Evolutionary conservation across 2,329 filamentous ascomycete species (phyloP).

Genomic region (Pseudocercospora fuligena): DNA sequence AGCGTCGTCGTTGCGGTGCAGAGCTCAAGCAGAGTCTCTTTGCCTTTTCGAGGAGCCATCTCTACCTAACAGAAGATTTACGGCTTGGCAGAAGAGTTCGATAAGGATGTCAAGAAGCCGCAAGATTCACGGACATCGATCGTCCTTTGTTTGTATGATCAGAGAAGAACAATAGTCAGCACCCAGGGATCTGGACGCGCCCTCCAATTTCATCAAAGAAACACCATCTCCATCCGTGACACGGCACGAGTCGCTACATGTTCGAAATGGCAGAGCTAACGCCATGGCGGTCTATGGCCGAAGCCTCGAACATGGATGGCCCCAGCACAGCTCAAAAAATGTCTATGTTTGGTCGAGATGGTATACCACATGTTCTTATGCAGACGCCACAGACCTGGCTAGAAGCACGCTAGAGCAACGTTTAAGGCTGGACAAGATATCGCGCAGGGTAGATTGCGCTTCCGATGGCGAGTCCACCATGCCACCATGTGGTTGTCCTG

Average conservation of each 20-base stretch:
- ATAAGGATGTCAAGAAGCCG: neutral
- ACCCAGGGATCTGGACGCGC: slow-evolving; percentile 5
- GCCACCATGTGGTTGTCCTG: neutral
- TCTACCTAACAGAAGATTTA: neutral
- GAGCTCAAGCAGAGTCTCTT: slow-evolving; percentile 54
- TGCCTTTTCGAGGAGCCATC: slow-evolving; percentile 36
- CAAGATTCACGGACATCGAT: slow-evolving; percentile 4
- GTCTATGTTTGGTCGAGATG: slow-evolving; percentile 1
- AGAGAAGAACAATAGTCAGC: neutral
- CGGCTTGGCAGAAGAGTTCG: slow-evolving; percentile 5
- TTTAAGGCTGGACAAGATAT: neutral
- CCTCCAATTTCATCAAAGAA: slow-evolving; percentile 1
- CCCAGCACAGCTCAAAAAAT: neutral
- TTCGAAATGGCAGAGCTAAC: slow-evolving; percentile 5
- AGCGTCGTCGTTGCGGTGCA: slow-evolving; percentile 64
- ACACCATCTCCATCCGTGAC: neutral
- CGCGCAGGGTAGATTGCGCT: neutral
- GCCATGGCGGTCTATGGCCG: slow-evolving; percentile 10
- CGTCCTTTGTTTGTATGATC: slow-evolving; percentile 6
- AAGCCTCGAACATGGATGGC: slow-evolving; percentile 7
- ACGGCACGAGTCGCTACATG: slow-evolving; percentile 5
- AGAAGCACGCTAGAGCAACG: slow-evolving; percentile 5
- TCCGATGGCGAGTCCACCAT: neutral
- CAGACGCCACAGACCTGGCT: slow-evolving; percentile 7
- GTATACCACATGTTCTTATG: neutral